Base-by-base conservation (phyloP, 1,284 basidiomycete species). In the Coniophora puteana region DNA sequence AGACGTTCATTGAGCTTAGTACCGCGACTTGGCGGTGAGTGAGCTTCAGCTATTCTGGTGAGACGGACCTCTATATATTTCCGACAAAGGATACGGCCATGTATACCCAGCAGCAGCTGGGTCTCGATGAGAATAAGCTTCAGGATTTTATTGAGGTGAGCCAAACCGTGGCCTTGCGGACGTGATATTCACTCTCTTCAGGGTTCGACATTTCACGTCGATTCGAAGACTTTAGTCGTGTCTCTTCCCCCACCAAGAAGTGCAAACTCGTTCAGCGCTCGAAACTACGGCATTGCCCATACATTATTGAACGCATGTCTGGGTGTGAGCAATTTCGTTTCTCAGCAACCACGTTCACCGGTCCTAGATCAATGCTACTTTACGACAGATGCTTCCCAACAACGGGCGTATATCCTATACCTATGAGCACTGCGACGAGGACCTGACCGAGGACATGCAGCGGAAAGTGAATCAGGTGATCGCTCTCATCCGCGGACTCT, bases 91-190 rank as follows among this genome's bases (percentile, higher is more conserved):
- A 74, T 36, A 73, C 73, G 1, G 66, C 67, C 0, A 34, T 63
- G 16, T 76, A 78, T 38, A 55, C 73, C 7, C 70, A 73, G 40
- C 63, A 63, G 14, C 75, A 78, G 41, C 46, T 72, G 16, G 53
- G 54, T 29, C 58, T 77, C 5, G 59, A 65, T 4, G 68, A 76
- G 23, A 54, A 44, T 5, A 62, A 69, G 43, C 54, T 67, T 3
- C 76, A 78, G 50, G 72, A 77, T 46, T 76, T 76, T 40, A 61
- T 78, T 8, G 74, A 71, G 54, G 74, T 74, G 40, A 10, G 49
- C 29, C 12, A 14, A 6, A 12, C 17, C 13, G 28, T 14, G 4
- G 17, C 13, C 14, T 1, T 27, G n/a, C 13, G 35, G n/a, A 17
- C 13, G 29, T 8, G 14, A 3, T 29, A 36, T 27, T 11, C 20